Base-by-base conservation (phyloP, 352 stramenopile species). In the Phytophthora cactorum region DNA sequence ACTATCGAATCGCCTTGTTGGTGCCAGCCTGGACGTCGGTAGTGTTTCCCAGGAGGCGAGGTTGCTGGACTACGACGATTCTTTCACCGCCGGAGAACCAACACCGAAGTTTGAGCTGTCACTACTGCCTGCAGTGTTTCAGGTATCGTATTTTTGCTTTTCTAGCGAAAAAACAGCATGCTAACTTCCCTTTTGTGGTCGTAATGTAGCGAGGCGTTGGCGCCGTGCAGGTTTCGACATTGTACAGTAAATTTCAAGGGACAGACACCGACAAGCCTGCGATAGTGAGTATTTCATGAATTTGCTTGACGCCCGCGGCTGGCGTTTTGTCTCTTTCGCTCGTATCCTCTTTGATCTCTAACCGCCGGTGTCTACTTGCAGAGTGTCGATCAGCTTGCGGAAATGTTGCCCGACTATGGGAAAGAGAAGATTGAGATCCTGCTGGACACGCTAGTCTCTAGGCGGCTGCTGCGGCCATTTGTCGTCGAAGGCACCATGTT, bases 161-260 rank as follows among this genome's bases (percentile, higher is more conserved):
- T 49, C 12, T 9, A 34, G 22, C 31, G 25, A 31, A 36, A 1
- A n/a, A 32, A 25, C 6, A 45, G 41, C 7, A 4, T 61, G 25
- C 55, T 68, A 64, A 67, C 31, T 5, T 45, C 52, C 56, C 22
- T 53, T 45, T 56, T 68, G 25, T 63, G 49, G 2, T 5, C 36
- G 6, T 54, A 50, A 52, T 66, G 49, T 53, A 95, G 86, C 80
- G 79, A 75, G 88, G 88, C 8, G 72, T 88, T 54, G 84, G 85
- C n/a, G 88, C 88, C 15, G 84, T 93, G 36, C 83, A 92, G 66
- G 85, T 96, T 50, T 92, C 88, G 29, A 91, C 83, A 36, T 69
- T 96, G 45, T 96, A 94, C 56, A 94, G 77, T 77, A 91, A 91
- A 75, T 96, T 96, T 68, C 83, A 92, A 63, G 78, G 79, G 31